Conservation (phyloP, 1,284 basidiomycete genomes). For the Polyporus tsugae region DNA sequence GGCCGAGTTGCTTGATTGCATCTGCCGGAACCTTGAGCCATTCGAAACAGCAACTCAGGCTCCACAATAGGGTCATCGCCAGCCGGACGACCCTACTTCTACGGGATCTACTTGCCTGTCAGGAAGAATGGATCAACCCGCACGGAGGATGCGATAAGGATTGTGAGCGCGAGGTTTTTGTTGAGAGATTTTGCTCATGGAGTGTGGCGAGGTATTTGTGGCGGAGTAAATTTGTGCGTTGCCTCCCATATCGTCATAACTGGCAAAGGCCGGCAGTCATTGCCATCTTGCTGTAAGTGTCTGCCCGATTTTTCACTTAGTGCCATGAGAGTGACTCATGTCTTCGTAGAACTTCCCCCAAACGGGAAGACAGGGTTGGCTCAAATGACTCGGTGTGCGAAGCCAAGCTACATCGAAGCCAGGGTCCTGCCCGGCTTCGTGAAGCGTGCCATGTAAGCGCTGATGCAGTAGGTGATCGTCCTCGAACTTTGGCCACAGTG, state of each 20-base stretch:
- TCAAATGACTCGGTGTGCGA: conserved; percentile 16
- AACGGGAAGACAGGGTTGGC: neutral
- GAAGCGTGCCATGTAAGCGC: neutral
- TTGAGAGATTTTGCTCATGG: conserved; percentile 3
- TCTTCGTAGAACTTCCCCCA: neutral
- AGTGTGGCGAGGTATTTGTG: no score
- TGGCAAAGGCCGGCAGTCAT: no score
- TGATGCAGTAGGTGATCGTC: neutral
- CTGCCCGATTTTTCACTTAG: neutral
- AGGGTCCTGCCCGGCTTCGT: neutral
- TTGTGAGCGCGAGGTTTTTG: neutral
- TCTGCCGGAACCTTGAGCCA: no score
- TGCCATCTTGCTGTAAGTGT: neutral
- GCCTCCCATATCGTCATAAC: no score
- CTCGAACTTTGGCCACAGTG: neutral
- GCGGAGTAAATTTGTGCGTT: no score
- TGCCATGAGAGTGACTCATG: neutral
- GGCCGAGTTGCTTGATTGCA: no score
- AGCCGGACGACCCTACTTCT: conserved; percentile 33
- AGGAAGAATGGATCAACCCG: conserved; percentile 15
- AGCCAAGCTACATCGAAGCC: neutral
- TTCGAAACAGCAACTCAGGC: neutral
- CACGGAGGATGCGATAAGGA: neutral
- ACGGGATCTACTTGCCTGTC: conserved; percentile 53
- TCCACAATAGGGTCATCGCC: no score